Base-by-base conservation (phyloP, 78 protist genomes). In the Fonticula alba region DNA sequence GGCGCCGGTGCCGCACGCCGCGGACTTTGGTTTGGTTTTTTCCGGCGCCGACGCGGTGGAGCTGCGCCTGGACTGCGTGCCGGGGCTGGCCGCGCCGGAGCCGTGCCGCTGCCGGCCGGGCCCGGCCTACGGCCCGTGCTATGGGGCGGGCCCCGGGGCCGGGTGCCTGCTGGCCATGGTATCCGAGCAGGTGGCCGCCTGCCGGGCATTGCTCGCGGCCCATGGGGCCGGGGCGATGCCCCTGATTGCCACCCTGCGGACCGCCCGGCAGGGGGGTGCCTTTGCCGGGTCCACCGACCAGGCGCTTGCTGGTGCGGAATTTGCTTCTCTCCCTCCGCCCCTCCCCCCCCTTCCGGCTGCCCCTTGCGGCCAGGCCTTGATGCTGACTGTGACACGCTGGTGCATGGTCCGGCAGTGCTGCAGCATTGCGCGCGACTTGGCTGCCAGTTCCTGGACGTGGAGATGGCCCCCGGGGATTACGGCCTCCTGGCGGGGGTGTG, bases 371-470 rank as follows among this genome's bases (percentile, higher is more conserved):
- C 11, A 35, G 2, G 56, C 15, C 36, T 13, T 64, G 68, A n/a
- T 38, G 7, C 50, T 40, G 36, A 36, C 27, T 14, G n/a, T 31
- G 13, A 47, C n/a, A n/a, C n/a, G n/a, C n/a, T n/a, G n/a, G n/a
- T n/a, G n/a, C n/a, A n/a, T n/a, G n/a, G n/a, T n/a, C n/a, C n/a
- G n/a, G n/a, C n/a, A n/a, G n/a, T n/a, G n/a, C n/a, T n/a, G n/a
- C n/a, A n/a, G n/a, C n/a, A n/a, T n/a, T n/a, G n/a, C n/a, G n/a
- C n/a, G n/a, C n/a, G 78, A 33, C 49, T 67, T 22, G 86, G 81
- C 9, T 66, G 74, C 62, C 81, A 75, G 52, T 58, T 35, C 52
- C 38, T 81, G 6, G 86, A 81, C 40, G 66, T 81, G 24, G 86
- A 81, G 64, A 37, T 72, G 2, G 24, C 60, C 37, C 55, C 37